phyloP scores from a whole-genome alignment of 306 rosid species.

The Vigna reflexopilosa region DNA sequence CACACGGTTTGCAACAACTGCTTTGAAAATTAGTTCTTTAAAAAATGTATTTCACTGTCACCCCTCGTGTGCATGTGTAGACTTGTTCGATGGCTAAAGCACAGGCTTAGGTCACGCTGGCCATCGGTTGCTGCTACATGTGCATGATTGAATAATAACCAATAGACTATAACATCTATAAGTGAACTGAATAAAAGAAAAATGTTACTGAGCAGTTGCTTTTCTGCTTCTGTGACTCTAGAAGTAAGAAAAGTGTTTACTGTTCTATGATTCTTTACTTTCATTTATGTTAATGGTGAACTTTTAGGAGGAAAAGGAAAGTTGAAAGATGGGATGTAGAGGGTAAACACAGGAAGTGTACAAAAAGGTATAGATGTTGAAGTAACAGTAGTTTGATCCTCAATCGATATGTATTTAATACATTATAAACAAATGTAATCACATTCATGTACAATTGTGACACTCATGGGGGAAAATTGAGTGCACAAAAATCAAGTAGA shows the following conservation, averaged over 20 bases:
- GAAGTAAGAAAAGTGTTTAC: constrained; percentile 7
- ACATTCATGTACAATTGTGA: constrained; percentile 41
- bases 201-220: not conserved
- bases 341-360: too few relatives aligned
- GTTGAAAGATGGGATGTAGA: too few relatives aligned
- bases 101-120: constrained; percentile 10
- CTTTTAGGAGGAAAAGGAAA: too few relatives aligned
- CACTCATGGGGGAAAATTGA: constrained; percentile 39
- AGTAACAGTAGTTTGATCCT: constrained; percentile 24
- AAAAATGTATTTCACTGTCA: not conserved
- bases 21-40: not conserved
- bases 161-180: not conserved
- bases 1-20: not conserved
- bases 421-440: constrained; percentile 2
- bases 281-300: too few relatives aligned
- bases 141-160: not conserved
- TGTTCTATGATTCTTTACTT: not conserved
- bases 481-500: not conserved
- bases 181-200: not conserved
- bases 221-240: not conserved
- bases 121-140: not conserved
- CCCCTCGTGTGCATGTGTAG: constrained; percentile 26
- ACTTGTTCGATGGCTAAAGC: not conserved
- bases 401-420: constrained; percentile 18
- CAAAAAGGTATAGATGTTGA: not conserved